Percentiles rank a stretch among this genome's conserved stretches.
Evolutionary conservation across 805 yeast species (phyloP).

Genomic region (Saccharomyces eubayanus): DNA sequence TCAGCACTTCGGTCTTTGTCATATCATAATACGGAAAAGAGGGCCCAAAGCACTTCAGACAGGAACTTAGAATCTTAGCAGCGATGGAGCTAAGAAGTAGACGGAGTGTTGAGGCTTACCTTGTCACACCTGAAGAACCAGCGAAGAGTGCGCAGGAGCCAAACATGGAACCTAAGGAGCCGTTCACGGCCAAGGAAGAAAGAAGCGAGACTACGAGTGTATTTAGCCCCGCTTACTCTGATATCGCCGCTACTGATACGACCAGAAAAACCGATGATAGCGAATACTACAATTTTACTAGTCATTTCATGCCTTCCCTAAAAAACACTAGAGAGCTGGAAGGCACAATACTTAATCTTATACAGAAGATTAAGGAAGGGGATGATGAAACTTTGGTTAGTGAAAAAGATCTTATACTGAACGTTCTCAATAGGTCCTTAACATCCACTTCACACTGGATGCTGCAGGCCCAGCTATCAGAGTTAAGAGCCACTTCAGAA

Average conservation of each 20-base stretch:
- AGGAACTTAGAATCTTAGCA: background rate
- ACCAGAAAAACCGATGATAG: background rate
- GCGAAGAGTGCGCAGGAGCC: background rate
- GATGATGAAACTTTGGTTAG: background rate
- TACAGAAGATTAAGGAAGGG: conserved; percentile 5
- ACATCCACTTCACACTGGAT: conserved; percentile 29
- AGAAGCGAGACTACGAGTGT: background rate
- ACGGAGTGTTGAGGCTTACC: conserved; percentile 8
- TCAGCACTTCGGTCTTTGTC: background rate
- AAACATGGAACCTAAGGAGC: background rate
- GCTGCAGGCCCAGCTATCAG: conserved; percentile 25
- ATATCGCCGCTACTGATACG: background rate
- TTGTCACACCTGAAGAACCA: conserved; percentile 24
- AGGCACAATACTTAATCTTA: conserved; percentile 10
- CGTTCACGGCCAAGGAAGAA: background rate
- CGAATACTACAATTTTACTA: background rate
- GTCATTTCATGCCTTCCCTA: conserved; percentile 10
- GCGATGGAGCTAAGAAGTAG: conserved; percentile 5
- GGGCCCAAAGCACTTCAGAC: background rate
- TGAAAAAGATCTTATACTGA: conserved; percentile 15
- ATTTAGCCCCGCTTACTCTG: background rate
- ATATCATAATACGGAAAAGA: background rate
- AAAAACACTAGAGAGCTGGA: conserved; percentile 22
- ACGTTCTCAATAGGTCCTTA: conserved; percentile 21
- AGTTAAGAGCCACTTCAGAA: conserved; percentile 15